Evolutionary conservation across 805 yeast species (phyloP).

Genomic region (Starmerella floris): DNA sequence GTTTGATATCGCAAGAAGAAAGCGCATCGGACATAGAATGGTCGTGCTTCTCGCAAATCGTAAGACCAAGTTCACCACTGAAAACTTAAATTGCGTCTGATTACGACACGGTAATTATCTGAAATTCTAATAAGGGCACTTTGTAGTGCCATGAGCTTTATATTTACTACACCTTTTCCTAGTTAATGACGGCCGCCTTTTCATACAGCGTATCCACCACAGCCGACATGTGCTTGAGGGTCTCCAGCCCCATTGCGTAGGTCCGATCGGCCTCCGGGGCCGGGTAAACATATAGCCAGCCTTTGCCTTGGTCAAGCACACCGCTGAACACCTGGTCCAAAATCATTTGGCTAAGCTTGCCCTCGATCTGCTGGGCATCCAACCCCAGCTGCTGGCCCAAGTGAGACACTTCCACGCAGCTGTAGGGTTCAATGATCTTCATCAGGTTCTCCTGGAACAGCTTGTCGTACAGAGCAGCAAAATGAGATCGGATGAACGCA

Average conservation of each 20-base stretch:
- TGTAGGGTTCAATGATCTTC: conserved; percentile 90
- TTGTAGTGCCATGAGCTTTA: too few relatives aligned
- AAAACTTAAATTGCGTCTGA: too few relatives aligned
- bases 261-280: conserved; percentile 80
- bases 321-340: conserved; percentile 91
- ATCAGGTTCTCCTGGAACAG: conserved; percentile 83
- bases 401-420: conserved; percentile 86
- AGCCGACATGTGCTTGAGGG: conserved; percentile 71
- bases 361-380: conserved; percentile 78
- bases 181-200: conserved; percentile 72
- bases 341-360: conserved; percentile 90
- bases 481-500: conserved; percentile 78
- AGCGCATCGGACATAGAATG: too few relatives aligned
- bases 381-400: conserved; percentile 79
- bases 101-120: too few relatives aligned
- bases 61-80: too few relatives aligned
- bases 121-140: too few relatives aligned
- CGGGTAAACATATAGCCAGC: conserved; percentile 87
- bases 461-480: conserved; percentile 84
- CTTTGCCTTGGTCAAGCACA: conserved; percentile 94
- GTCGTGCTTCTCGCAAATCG: too few relatives aligned
- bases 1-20: too few relatives aligned
- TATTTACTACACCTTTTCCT: too few relatives aligned
- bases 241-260: conserved; percentile 73
- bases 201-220: conserved; percentile 88